These are phyloP conservation scores for Endogone sp. DNA, from an alignment of 192 early-diverging fungal species.

Conservation along the genomic window DNA sequence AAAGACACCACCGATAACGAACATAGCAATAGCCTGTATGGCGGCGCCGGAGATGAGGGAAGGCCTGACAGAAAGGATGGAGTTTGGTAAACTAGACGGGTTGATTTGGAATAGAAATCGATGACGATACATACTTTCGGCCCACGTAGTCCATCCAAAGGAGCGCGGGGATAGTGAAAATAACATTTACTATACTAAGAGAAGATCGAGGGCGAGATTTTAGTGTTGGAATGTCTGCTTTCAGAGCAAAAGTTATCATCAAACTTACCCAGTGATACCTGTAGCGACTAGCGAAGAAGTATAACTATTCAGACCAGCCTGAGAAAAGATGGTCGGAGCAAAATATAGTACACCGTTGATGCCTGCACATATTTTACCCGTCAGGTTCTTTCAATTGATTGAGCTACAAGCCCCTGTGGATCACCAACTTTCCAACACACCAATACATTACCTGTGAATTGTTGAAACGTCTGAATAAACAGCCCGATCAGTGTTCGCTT, in stretches of 20 bases:
- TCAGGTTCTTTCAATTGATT: too few relatives aligned
- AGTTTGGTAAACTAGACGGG: too few relatives aligned
- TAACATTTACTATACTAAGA: slow-evolving; percentile 51
- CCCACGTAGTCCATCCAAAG: slow-evolving; percentile 60
- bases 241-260: slow-evolving; percentile 34
- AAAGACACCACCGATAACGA: slow-evolving; percentile 52
- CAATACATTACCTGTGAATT: too few relatives aligned
- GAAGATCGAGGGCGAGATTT: too few relatives aligned
- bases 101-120: too few relatives aligned
- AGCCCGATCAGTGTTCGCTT: slow-evolving; percentile 63
- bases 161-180: slow-evolving; percentile 60
- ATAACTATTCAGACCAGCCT: slow-evolving; percentile 23
- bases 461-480: slow-evolving; percentile 50
- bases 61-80: slow-evolving; percentile 33
- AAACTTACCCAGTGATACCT: slow-evolving; percentile 26
- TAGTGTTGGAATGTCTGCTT: too few relatives aligned
- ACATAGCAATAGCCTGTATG: slow-evolving; percentile 56
- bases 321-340: slow-evolving; percentile 36
- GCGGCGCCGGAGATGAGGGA: slow-evolving; percentile 67
- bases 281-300: slow-evolving; percentile 29
- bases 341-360: slow-evolving; percentile 70
- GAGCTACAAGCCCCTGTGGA: too few relatives aligned
- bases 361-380: too few relatives aligned
- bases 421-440: too few relatives aligned
- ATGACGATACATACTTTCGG: slow-evolving; percentile 28